Percentiles rank a stretch among this genome's conserved stretches.
Evolutionary conservation across 2,329 filamentous ascomycete species (phyloP).

Genomic region (Colletotrichum viniferum): DNA sequence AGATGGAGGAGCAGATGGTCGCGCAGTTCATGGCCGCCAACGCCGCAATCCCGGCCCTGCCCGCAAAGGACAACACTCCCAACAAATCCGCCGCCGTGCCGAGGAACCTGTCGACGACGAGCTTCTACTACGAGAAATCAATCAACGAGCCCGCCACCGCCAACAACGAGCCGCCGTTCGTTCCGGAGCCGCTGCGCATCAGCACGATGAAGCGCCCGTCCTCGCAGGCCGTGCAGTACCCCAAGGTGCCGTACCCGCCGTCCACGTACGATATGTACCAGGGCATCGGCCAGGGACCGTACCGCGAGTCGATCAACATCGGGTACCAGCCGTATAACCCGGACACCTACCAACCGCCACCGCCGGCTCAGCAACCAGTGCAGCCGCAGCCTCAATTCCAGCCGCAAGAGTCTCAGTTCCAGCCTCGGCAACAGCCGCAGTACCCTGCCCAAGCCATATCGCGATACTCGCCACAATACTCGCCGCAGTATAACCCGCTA

Average conservation of each 20-base stretch:
- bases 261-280: constrained; percentile 12
- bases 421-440: neutral
- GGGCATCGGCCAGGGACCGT: constrained; percentile 6
- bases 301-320: constrained; percentile 13
- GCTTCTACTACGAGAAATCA: constrained; percentile 14
- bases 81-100: neutral
- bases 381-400: neutral
- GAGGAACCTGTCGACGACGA: neutral
- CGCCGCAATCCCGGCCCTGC: neutral
- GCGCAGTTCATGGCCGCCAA: neutral
- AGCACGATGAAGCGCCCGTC: neutral
- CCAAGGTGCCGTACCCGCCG: neutral
- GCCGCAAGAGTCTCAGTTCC: neutral
- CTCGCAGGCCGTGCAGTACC: neutral
- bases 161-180: neutral
- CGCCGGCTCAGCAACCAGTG: neutral
- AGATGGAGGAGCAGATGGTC: constrained; percentile 18
- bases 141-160: neutral
- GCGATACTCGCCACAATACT: neutral
- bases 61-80: neutral
- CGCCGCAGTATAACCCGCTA: neutral
- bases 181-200: neutral
- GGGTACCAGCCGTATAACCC: constrained; percentile 10
- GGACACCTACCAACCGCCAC: neutral
- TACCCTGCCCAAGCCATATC: neutral